Conservation (phyloP, 305 asterid genomes). For the Plantago lanceolata region DNA sequence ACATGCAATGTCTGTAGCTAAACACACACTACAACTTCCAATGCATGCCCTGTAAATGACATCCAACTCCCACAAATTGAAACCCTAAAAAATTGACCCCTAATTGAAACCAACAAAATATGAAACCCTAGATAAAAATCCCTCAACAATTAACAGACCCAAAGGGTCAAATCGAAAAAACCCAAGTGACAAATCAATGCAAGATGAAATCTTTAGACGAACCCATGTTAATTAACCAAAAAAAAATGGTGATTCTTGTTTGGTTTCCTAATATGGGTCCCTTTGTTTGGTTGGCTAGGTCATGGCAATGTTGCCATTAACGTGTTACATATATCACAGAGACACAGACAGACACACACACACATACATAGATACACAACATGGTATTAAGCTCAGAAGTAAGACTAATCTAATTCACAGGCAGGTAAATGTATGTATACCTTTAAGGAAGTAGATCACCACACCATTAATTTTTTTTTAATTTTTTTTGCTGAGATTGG, state of each 20-base stretch:
- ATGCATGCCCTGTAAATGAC: slow-evolving; percentile 29
- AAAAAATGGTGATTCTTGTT: slow-evolving; percentile 16
- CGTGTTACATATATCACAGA: slow-evolving; percentile 36
- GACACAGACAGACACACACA: not conserved
- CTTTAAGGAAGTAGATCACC: slow-evolving; percentile 41
- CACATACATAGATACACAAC: no score
- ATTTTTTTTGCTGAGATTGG: slow-evolving; percentile 15
- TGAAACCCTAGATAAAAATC: slow-evolving; percentile 18
- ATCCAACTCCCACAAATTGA: slow-evolving; percentile 22
- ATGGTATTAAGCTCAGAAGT: not conserved
- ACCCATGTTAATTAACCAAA: slow-evolving; percentile 21
- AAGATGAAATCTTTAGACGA: slow-evolving; percentile 18
- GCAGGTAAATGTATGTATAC: slow-evolving; percentile 44
- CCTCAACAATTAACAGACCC: not conserved
- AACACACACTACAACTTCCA: slow-evolving; percentile 6
- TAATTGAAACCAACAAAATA: slow-evolving; percentile 7
- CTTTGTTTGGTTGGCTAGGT: slow-evolving; percentile 29
- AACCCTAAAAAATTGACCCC: slow-evolving; percentile 25
- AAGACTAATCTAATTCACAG: slow-evolving; percentile 24
- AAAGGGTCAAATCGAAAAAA: slow-evolving; percentile 25
- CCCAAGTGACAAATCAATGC: slow-evolving; percentile 20
- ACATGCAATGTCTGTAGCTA: not conserved
- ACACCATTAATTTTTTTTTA: slow-evolving; percentile 6
- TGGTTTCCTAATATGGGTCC: slow-evolving; percentile 22
- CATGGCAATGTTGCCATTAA: slow-evolving; percentile 34